These are phyloP conservation scores for Brassica carinata DNA, from an alignment of 345 rosid species.

Conservation along the genomic window DNA sequence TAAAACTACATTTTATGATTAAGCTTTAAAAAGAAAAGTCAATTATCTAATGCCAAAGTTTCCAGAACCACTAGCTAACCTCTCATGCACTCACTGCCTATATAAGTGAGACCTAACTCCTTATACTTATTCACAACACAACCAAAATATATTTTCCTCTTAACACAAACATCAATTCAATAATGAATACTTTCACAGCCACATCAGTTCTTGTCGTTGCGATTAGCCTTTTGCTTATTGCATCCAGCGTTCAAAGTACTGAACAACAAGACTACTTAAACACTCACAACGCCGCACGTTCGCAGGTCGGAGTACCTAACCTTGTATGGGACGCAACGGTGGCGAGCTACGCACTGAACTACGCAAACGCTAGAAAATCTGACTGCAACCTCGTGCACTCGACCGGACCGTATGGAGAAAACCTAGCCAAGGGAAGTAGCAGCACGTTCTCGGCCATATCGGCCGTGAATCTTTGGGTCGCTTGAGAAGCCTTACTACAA, in stretches of 20 bases:
- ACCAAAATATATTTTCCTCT: background rate
- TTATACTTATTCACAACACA: background rate
- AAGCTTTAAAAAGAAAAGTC: background rate
- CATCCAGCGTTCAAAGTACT: constrained; percentile 41
- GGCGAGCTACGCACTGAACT: constrained; percentile 46
- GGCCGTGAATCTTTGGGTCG: constrained; percentile 62
- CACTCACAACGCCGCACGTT: constrained; percentile 54
- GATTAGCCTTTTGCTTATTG: constrained; percentile 14
- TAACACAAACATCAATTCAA: background rate
- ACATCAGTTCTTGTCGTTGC: constrained; percentile 8
- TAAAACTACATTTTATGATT: background rate
- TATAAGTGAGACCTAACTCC: constrained; percentile 7
- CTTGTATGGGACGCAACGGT: constrained; percentile 50
- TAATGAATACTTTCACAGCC: constrained; percentile 17
- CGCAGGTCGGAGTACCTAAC: constrained; percentile 42
- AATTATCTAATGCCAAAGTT: constrained; percentile 20
- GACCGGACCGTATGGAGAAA: constrained; percentile 58
- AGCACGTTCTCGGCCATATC: constrained; percentile 32
- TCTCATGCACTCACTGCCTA: background rate
- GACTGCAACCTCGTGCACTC: constrained; percentile 59
- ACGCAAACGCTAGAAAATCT: constrained; percentile 36
- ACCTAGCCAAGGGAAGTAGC: constrained; percentile 55
- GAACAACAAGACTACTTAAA: constrained; percentile 42
- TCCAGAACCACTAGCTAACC: background rate
- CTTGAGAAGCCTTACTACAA: constrained; percentile 51